phyloP scores from a whole-genome alignment of 768 basidiomycete genomes.

The Candolleomyces aberdarensis region DNA sequence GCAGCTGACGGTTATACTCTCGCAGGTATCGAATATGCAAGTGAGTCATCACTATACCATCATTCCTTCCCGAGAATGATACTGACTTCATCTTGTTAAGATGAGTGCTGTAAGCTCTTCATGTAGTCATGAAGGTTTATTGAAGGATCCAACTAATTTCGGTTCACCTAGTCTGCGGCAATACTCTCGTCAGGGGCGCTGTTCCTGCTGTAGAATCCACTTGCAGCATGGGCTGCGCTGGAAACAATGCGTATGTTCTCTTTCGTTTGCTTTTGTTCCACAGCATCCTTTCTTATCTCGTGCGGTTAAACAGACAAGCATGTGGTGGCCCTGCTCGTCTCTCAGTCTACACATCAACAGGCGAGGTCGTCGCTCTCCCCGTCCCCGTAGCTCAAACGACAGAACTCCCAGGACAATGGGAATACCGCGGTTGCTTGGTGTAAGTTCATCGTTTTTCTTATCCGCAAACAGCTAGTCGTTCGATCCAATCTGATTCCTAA shows the following conservation, averaged over 20 bases:
- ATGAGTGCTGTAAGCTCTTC: slow-evolving; percentile 43
- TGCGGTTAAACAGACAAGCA: slow-evolving; percentile 41
- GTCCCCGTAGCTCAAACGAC: slow-evolving; percentile 56
- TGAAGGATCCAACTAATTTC: neutral
- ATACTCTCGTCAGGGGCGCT: slow-evolving; percentile 61
- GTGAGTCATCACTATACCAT: slow-evolving; percentile 30
- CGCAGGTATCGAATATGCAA: slow-evolving; percentile 67
- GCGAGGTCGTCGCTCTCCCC: slow-evolving; percentile 50
- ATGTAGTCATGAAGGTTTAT: neutral
- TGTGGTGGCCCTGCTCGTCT: slow-evolving; percentile 75
- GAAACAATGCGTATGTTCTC: slow-evolving; percentile 54
- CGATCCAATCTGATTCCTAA: neutral
- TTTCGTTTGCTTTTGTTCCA: slow-evolving; percentile 4
- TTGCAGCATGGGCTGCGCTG: slow-evolving; percentile 76
- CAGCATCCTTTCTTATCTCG: neutral
- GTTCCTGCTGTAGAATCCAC: slow-evolving; percentile 41
- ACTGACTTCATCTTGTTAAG: slow-evolving; percentile 10
- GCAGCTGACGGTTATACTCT: slow-evolving; percentile 51
- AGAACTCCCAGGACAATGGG: slow-evolving; percentile 59
- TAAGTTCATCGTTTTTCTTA: slow-evolving; percentile 25
- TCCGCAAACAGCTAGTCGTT: neutral
- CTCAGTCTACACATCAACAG: slow-evolving; percentile 60
- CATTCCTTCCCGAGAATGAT: neutral
- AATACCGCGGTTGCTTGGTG: slow-evolving; percentile 66
- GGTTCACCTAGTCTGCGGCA: slow-evolving; percentile 60